phyloP scores from a whole-genome alignment of 2,329 filamentous ascomycete species.

The Didymella keratinophila region DNA sequence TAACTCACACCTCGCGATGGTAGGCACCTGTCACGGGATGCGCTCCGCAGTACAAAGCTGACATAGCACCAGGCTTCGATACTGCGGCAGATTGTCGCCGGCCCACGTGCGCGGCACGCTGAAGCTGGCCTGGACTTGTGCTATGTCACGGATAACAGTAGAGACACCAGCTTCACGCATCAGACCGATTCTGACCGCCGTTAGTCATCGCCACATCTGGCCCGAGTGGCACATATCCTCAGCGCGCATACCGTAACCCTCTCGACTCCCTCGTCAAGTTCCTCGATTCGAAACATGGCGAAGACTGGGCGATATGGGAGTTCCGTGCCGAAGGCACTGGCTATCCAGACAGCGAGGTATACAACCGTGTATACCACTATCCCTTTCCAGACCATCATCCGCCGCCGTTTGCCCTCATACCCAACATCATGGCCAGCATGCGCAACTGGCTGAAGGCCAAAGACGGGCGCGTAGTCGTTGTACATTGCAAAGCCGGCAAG shows the following conservation, averaged over 20 bases:
- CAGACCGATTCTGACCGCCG: slow-evolving; percentile 48
- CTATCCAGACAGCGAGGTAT: slow-evolving; percentile 90
- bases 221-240: slow-evolving; percentile 86
- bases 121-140: slow-evolving; percentile 93
- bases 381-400: slow-evolving; percentile 98
- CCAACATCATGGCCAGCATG: slow-evolving; percentile 91
- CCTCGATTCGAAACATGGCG: slow-evolving; percentile 79
- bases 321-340: slow-evolving; percentile 96
- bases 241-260: slow-evolving; percentile 92
- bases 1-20: slow-evolving; percentile 4
- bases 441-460: slow-evolving; percentile 75
- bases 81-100: slow-evolving; percentile 89
- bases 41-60: slow-evolving; percentile 6
- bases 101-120: slow-evolving; percentile 81
- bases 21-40: neutral
- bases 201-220: slow-evolving; percentile 78
- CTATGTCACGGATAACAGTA: slow-evolving; percentile 86
- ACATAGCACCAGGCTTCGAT: slow-evolving; percentile 55
- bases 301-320: slow-evolving; percentile 95
- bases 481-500: slow-evolving; percentile 98
- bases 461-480: slow-evolving; percentile 75
- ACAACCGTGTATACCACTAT: slow-evolving; percentile 85
- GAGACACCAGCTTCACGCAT: slow-evolving; percentile 44
- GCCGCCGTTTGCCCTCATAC: slow-evolving; percentile 88
- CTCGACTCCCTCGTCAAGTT: slow-evolving; percentile 86